These are phyloP conservation scores for Podaxis sp. DNA, from an alignment of 768 basidiomycete genomes.

Conservation along the genomic window DNA sequence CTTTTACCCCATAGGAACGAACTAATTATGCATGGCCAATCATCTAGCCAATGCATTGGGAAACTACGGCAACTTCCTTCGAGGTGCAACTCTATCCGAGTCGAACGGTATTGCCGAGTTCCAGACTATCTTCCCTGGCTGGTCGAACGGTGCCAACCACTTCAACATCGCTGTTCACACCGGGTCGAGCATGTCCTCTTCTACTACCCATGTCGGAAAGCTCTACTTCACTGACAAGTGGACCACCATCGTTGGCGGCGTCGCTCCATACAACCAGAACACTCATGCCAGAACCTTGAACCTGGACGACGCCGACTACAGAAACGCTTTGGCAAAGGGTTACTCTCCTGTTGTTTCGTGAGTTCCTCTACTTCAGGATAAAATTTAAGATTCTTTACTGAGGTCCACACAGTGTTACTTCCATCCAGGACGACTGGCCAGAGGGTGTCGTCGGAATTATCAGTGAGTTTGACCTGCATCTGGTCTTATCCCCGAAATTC, in stretches of 20 bases:
- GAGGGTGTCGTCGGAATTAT: constrained; percentile 14
- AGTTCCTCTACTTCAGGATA: constrained; percentile 1
- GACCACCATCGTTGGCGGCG: constrained; percentile 30
- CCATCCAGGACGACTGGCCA: constrained; percentile 16
- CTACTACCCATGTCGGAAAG: constrained; percentile 34
- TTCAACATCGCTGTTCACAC: constrained; percentile 35
- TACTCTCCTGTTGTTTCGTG: constrained; percentile 30
- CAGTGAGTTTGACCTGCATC: constrained; percentile 3
- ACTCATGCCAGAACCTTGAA: constrained; percentile 28
- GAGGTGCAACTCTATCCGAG: constrained; percentile 34
- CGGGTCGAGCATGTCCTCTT: constrained; percentile 25
- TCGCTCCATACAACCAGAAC: constrained; percentile 31
- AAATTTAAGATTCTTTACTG: background rate
- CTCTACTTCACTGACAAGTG: constrained; percentile 40
- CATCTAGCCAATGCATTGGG: constrained; percentile 35
- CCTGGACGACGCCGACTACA: constrained; percentile 30
- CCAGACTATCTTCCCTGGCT: constrained; percentile 36
- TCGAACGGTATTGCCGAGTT: constrained; percentile 40
- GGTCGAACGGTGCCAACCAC: constrained; percentile 34
- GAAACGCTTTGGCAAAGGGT: constrained; percentile 23
- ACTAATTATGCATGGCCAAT: background rate
- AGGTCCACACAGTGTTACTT: background rate
- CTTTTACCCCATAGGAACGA: background rate
- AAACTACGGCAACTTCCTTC: constrained; percentile 33
- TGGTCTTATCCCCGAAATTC: background rate